phyloP scores from a whole-genome alignment of 2,329 filamentous ascomycete genomes.

The Shiraia sp. region DNA sequence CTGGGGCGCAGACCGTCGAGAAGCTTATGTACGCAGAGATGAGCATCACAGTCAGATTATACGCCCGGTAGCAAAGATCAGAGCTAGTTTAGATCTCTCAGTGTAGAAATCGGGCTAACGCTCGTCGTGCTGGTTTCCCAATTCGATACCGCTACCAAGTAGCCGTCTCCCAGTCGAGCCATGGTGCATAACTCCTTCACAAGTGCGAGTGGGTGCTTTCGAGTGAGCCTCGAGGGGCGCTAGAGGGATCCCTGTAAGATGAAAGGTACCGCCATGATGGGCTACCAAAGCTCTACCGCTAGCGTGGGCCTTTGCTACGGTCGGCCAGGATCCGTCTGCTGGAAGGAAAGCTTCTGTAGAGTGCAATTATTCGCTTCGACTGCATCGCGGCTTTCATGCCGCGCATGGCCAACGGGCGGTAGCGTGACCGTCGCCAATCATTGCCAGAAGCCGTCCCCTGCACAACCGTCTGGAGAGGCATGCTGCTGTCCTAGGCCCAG shows the following conservation, averaged over 20 bases:
- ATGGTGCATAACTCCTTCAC: constrained; percentile 41
- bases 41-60: constrained; percentile 27
- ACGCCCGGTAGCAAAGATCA: constrained; percentile 18
- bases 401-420: constrained; percentile 13
- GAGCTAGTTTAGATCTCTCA: constrained; percentile 19
- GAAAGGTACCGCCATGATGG: constrained; percentile 33
- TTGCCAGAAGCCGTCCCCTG: constrained; percentile 15
- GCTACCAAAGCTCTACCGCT: constrained; percentile 29
- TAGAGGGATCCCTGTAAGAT: constrained; percentile 31
- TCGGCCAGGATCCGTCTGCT: constrained; percentile 26
- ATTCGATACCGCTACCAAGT: constrained; percentile 27
- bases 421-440: constrained; percentile 17
- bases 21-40: constrained; percentile 28
- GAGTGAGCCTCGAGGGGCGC: constrained; percentile 40
- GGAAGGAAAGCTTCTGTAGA: constrained; percentile 24
- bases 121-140: constrained; percentile 29
- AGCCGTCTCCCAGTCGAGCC: constrained; percentile 29
- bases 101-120: constrained; percentile 27
- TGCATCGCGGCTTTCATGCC: constrained; percentile 18
- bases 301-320: constrained; percentile 31
- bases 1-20: constrained; percentile 32
- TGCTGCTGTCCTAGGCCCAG: not conserved
- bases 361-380: constrained; percentile 11
- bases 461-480: constrained; percentile 3
- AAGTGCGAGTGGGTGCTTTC: constrained; percentile 38